Evolutionary conservation across 2,329 filamentous ascomycete genomes (phyloP).

Genomic region (Cercospora sojina): DNA sequence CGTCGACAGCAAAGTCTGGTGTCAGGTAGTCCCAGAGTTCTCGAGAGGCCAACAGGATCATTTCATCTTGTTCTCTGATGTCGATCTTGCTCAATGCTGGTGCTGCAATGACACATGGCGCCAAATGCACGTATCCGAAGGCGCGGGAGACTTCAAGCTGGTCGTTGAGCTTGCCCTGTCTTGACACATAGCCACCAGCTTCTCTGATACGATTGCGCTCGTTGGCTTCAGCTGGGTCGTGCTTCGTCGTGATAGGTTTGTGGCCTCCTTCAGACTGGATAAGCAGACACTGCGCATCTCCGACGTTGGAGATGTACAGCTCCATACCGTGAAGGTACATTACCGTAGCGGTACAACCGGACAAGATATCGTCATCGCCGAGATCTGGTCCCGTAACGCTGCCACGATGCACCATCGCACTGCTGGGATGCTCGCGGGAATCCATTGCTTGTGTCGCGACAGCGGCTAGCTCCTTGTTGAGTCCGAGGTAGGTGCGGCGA

Average conservation of each 20-base stretch:
- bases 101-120: conserved; percentile 88
- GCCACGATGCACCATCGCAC: conserved; percentile 62
- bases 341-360: conserved; percentile 88
- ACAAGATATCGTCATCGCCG: conserved; percentile 83
- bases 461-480: conserved; percentile 93
- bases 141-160: conserved; percentile 86
- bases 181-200: conserved; percentile 91
- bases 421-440: conserved; percentile 59
- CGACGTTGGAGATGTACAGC: conserved; percentile 91
- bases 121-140: conserved; percentile 90
- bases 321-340: conserved; percentile 87
- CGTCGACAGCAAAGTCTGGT: conserved; percentile 85
- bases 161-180: conserved; percentile 92
- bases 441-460: conserved; percentile 78
- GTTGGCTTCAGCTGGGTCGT: conserved; percentile 82
- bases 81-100: conserved; percentile 77
- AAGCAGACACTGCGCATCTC: conserved; percentile 91
- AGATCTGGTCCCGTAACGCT: conserved; percentile 73
- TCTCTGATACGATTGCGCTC: conserved; percentile 90
- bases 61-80: conserved; percentile 85
- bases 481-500: conserved; percentile 76
- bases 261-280: conserved; percentile 85
- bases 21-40: conserved; percentile 95
- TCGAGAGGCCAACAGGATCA: conserved; percentile 84
- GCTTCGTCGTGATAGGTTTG: conserved; percentile 81